Base-by-base conservation (phyloP, 2,329 filamentous ascomycete species). In the Magnaporthiopsis rhizophila region DNA sequence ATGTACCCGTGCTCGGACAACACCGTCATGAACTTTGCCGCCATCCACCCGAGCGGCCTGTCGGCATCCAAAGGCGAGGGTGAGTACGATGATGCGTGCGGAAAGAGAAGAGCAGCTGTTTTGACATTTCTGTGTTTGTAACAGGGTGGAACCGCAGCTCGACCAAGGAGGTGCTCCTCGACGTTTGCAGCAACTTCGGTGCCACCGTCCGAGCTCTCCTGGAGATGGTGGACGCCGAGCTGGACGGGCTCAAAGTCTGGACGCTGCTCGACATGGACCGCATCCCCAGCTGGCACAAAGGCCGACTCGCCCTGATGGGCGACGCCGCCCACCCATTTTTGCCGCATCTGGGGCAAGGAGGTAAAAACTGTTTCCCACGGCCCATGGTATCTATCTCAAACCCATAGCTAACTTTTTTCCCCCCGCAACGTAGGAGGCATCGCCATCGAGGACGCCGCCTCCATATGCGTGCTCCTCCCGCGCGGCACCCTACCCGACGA, bases 261-360 rank as follows among this genome's bases (percentile, higher is more conserved):
- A 80, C 79, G 28, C 72, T 89, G 1, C 71, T 87, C 4, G 88
- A 90, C 67, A 88, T 89, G 83, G 80, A 83, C 4, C 74, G 78
- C 1, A 72, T 90, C 21, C 79, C 81, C 0, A 78, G 74, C 0
- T 90, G 86, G 82, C 75, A 78, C 0, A 79, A 82, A 2, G 82
- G 74, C 0, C 79, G 77, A 6, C 71, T 89, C 24, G 85, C 80
- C 0, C 72, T 89, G 0, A 72, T 90, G 0, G 88, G 88, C 0
- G 88, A 90, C 70, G 86, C 88, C 0, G 88, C 86, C 0, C 88
- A 91, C 71, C 86, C 88, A 0, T 89, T 90, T 30, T 30, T 30
- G 28, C 28, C 28, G 28, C 28, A 30, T 30, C 28, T 30, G 5
- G 28, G 28, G 28, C 28, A 30, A 30, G 28, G 28, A 30, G 28